phyloP scores from a whole-genome alignment of 108 stramenopile genomes.

The Nitzschia sp. region DNA sequence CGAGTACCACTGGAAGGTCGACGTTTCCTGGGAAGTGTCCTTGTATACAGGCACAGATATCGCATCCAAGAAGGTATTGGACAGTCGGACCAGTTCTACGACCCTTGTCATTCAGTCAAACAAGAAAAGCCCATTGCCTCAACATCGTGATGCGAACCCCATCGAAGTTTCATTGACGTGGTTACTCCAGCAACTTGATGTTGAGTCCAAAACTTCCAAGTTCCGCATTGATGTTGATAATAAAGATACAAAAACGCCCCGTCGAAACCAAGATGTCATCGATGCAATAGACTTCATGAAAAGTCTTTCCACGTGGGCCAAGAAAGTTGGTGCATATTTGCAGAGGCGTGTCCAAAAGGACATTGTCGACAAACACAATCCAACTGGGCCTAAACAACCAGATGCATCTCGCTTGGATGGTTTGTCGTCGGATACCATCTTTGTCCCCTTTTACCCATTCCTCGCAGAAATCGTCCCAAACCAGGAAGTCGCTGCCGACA shows the following conservation, averaged over 20 bases:
- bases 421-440: constrained; percentile 30
- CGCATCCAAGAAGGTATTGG: constrained; percentile 22
- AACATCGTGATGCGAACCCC: constrained; percentile 19
- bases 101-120: constrained; percentile 42
- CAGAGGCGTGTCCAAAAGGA: not conserved
- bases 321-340: constrained; percentile 10
- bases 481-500: not conserved
- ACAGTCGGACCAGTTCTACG: constrained; percentile 39
- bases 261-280: constrained; percentile 57
- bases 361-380: constrained; percentile 28
- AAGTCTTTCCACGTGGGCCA: constrained; percentile 35
- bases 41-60: constrained; percentile 51
- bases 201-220: constrained; percentile 23
- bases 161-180: constrained; percentile 64
- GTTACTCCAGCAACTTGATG: constrained; percentile 58
- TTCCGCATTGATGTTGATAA: constrained; percentile 47
- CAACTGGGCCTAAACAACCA: constrained; percentile 12
- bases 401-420: not conserved
- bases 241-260: constrained; percentile 54
- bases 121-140: constrained; percentile 28
- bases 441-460: constrained; percentile 64
- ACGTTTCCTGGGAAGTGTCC: constrained; percentile 31
- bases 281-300: constrained; percentile 46
- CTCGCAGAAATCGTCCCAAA: constrained; percentile 33
- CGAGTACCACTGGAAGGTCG: constrained; percentile 59